Conservation (phyloP, 495 filamentous ascomycete genomes). For the Usnea hakonensis region DNA sequence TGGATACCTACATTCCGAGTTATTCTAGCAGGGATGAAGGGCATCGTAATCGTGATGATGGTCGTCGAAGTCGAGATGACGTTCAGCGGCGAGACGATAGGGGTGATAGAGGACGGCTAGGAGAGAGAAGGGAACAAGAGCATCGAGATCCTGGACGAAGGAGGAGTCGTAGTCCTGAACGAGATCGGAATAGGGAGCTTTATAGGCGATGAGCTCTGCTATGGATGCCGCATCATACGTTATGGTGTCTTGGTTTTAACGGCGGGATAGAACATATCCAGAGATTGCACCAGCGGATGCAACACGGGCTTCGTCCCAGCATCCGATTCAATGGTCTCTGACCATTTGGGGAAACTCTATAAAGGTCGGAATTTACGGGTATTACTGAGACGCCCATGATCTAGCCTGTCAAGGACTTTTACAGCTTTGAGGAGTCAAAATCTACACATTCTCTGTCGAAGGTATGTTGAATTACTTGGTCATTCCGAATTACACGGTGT, state of each 20-base stretch:
- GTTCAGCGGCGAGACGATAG: slow-evolving; percentile 23
- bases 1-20: slow-evolving; percentile 29
- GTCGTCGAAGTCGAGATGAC: slow-evolving; percentile 19
- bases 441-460: neutral
- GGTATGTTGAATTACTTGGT: neutral
- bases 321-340: neutral
- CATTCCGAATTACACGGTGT: neutral
- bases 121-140: slow-evolving; percentile 21
- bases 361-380: neutral
- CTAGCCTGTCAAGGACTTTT: neutral
- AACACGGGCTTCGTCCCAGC: neutral
- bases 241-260: neutral
- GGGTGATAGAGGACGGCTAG: slow-evolving; percentile 19
- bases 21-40: slow-evolving; percentile 22
- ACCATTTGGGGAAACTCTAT: neutral
- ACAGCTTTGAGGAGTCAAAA: neutral
- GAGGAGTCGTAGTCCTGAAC: slow-evolving; percentile 27
- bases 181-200: slow-evolving; percentile 26
- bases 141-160: slow-evolving; percentile 22
- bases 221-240: neutral
- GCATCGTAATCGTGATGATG: slow-evolving; percentile 17
- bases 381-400: neutral
- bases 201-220: slow-evolving; percentile 23
- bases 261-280: neutral
- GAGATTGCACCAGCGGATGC: neutral